Evolutionary conservation across 2,329 filamentous ascomycete species (phyloP).

Genomic region (Karstenula rhodostoma): DNA sequence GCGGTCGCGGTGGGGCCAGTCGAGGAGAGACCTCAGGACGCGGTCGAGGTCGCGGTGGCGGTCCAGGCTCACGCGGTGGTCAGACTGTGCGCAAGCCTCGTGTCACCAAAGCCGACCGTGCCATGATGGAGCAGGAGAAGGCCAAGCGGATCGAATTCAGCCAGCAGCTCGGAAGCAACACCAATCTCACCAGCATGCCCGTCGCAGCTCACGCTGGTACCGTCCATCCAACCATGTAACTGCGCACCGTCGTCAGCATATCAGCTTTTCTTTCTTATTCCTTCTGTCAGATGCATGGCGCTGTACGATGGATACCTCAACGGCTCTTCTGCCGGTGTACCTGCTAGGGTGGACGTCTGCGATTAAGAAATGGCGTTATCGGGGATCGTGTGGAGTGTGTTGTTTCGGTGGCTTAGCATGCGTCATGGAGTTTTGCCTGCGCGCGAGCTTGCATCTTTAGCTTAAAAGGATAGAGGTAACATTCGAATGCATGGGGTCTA

Average conservation of each 20-base stretch:
- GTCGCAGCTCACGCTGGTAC: neutral
- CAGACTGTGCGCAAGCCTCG: constrained; percentile 80
- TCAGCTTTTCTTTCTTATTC: neutral
- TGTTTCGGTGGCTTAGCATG: constrained; percentile 2
- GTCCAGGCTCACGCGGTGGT: constrained; percentile 78
- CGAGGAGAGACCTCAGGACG: constrained; percentile 51
- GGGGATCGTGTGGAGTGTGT: constrained; percentile 6
- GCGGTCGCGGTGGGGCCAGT: constrained; percentile 60
- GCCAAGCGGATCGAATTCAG: constrained; percentile 58
- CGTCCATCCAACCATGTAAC: neutral
- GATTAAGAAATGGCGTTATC: constrained; percentile 10
- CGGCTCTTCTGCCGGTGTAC: constrained; percentile 13
- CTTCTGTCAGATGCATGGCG: constrained; percentile 12
- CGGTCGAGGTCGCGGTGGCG: constrained; percentile 58
- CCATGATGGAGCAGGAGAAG: constrained; percentile 82
- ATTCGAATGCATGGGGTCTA: neutral
- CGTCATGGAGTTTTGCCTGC: constrained; percentile 2
- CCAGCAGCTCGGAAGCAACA: constrained; percentile 7
- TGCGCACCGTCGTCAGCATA: neutral
- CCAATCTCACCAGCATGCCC: neutral
- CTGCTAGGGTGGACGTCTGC: constrained; percentile 18
- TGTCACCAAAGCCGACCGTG: constrained; percentile 85
- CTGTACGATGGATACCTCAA: constrained; percentile 29
- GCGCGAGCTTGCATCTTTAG: constrained; percentile 6
- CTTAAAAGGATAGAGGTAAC: constrained; percentile 4